These are phyloP conservation scores for Ophiostoma perfectum DNA, from an alignment of 2,329 filamentous ascomycete species.

Conservation along the genomic window DNA sequence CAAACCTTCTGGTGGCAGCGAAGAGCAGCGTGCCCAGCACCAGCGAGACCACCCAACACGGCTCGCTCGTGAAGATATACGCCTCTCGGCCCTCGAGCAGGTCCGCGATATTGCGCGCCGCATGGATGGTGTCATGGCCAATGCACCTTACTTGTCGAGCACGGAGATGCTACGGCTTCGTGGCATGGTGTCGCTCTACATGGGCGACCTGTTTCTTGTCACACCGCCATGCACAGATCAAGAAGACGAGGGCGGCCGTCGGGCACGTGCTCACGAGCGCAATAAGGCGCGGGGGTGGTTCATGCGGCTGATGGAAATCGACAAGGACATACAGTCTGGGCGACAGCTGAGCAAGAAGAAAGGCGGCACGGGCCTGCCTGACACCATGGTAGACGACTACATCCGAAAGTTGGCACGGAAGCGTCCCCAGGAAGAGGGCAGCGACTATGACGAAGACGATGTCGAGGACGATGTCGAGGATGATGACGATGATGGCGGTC, in stretches of 20 bases:
- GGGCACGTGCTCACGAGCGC: slow-evolving; percentile 35
- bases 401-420: slow-evolving; percentile 14
- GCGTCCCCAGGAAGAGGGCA: neutral
- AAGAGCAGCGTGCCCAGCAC: neutral
- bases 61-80: slow-evolving; percentile 38
- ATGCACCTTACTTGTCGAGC: slow-evolving; percentile 64
- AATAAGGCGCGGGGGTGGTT: slow-evolving; percentile 38
- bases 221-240: slow-evolving; percentile 29
- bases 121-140: slow-evolving; percentile 66
- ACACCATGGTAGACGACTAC: slow-evolving; percentile 22
- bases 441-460: neutral
- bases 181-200: slow-evolving; percentile 69
- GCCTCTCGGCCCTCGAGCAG: slow-evolving; percentile 48
- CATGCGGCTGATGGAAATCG: slow-evolving; percentile 33
- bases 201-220: slow-evolving; percentile 60
- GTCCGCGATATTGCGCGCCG: slow-evolving; percentile 60
- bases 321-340: slow-evolving; percentile 19
- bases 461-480: neutral
- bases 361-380: slow-evolving; percentile 17
- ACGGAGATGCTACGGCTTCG: slow-evolving; percentile 62
- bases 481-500: slow-evolving; percentile 23
- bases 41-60: slow-evolving; percentile 25
- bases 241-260: slow-evolving; percentile 34
- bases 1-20: neutral
- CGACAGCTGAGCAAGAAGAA: slow-evolving; percentile 17